phyloP scores from a whole-genome alignment of 805 yeast species.

The Wickerhamiella dianesei region DNA sequence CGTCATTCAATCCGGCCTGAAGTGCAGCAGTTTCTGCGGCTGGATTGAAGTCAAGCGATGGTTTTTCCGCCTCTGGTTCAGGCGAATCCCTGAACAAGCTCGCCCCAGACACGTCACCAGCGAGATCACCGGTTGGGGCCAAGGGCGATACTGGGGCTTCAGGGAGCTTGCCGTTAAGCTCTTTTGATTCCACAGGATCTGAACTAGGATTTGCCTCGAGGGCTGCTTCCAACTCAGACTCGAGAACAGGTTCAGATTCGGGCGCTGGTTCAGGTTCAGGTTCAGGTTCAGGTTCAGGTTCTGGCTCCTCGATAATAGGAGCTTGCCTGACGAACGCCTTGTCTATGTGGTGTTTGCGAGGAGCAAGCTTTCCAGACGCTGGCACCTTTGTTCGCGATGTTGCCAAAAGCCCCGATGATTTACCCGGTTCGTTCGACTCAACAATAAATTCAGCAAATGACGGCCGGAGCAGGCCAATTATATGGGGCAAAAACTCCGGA shows the following conservation, averaged over 20 bases:
- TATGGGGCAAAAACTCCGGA: constrained; percentile 2
- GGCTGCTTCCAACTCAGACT: neutral
- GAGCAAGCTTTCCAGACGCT: constrained; percentile 23
- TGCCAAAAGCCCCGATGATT: neutral
- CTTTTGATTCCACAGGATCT: neutral
- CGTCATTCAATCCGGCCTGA: neutral
- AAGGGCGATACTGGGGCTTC: constrained; percentile 2
- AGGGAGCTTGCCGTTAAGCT: neutral
- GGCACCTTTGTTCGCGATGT: constrained; percentile 12
- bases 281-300: neutral
- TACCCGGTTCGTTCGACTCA: neutral
- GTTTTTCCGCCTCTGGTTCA: neutral
- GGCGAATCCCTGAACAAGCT: neutral
- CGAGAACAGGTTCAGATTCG: neutral
- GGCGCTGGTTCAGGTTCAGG: constrained; percentile 1
- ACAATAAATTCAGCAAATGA: neutral
- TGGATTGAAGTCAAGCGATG: neutral
- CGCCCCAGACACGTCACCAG: neutral
- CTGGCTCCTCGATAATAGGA: constrained; percentile 7
- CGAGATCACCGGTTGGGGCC: neutral
- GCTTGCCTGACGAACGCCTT: constrained; percentile 13
- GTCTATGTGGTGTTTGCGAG: constrained; percentile 37
- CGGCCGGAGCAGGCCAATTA: constrained; percentile 2
- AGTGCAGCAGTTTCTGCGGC: neutral
- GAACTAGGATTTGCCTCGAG: neutral